Percentiles rank a stretch among this genome's conserved stretches.
phyloP scores from a whole-genome alignment of 306 rosid genomes.

The Begonia masoniana region DNA sequence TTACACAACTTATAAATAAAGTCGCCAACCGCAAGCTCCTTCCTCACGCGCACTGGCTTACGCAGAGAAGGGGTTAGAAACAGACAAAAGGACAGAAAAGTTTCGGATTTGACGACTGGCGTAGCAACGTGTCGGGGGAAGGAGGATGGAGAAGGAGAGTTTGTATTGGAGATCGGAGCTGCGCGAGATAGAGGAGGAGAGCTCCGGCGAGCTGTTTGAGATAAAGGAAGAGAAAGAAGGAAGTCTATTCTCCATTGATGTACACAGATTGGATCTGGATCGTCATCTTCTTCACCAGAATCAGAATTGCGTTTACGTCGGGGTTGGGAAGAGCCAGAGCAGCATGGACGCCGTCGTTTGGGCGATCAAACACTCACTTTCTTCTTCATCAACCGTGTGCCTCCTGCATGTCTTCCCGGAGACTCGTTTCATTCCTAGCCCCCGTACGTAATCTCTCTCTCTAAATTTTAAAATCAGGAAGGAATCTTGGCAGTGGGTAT shows the following conservation, averaged over 20 bases:
- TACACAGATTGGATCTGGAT: background rate
- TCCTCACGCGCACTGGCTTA: too few relatives aligned
- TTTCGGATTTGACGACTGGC: too few relatives aligned
- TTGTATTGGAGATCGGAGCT: background rate
- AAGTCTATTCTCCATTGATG: constrained; percentile 11
- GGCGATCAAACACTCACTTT: constrained; percentile 36
- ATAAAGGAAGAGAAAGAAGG: constrained; percentile 29
- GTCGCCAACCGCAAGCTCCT: too few relatives aligned
- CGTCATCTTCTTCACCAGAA: too few relatives aligned
- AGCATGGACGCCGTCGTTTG: constrained; percentile 55
- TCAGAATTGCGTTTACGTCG: constrained; percentile 48
- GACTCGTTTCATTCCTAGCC: constrained; percentile 46
- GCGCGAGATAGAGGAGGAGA: constrained; percentile 1
- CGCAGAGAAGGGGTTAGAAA: too few relatives aligned
- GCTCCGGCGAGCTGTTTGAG: constrained; percentile 9
- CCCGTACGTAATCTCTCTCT: constrained; percentile 30
- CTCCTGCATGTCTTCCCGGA: constrained; percentile 65
- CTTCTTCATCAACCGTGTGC: constrained; percentile 27
- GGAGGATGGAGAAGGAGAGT: too few relatives aligned
- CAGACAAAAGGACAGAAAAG: too few relatives aligned
- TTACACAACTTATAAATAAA: too few relatives aligned
- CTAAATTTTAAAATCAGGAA: constrained; percentile 4
- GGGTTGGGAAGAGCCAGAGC: constrained; percentile 42
- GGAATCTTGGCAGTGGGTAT: constrained; percentile 4
- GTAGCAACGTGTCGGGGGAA: too few relatives aligned